A percentile compares a stretch with the other conserved stretches of the same genome.
These are phyloP conservation scores for Stipa capillata DNA, from an alignment of 176 grass and related monocot species.

Conservation along the genomic window DNA sequence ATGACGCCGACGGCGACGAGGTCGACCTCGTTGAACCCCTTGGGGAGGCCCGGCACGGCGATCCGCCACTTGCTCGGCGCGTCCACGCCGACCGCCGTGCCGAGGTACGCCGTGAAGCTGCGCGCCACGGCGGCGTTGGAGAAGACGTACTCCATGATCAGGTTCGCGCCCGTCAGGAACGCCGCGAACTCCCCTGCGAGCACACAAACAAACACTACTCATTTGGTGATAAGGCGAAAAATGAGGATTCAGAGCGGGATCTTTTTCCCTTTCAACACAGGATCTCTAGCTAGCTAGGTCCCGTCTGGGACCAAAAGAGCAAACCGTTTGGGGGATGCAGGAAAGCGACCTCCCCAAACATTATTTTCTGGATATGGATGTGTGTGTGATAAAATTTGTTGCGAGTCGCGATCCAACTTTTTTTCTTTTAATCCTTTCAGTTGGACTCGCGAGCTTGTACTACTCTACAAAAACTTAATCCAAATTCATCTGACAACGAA, in stretches of 20 bases:
- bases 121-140: conserved; percentile 95
- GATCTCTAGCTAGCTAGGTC: too few species aligned
- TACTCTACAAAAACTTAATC: neutral
- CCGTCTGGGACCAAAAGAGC: conserved; percentile 13
- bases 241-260: too few species aligned
- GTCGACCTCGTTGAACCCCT: conserved; percentile 82
- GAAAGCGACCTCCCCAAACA: conserved; percentile 14
- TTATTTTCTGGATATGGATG: conserved; percentile 23
- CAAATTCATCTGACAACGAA: neutral
- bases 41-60: conserved; percentile 45
- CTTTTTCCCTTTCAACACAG: neutral
- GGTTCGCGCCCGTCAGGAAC: conserved; percentile 86
- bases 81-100: conserved; percentile 77
- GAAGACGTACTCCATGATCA: conserved; percentile 99
- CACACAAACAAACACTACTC: too few species aligned
- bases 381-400: conserved; percentile 18
- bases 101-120: conserved; percentile 95
- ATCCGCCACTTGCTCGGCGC: conserved; percentile 63
- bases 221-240: too few species aligned
- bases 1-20: conserved; percentile 74
- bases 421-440: neutral
- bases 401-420: neutral
- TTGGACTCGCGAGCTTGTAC: neutral
- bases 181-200: conserved; percentile 96
- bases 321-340: conserved; percentile 16